A percentile compares a stretch with the other conserved stretches of the same genome.
Conservation (phyloP, 2,329 filamentous ascomycete species). For the Aphanocladium album region DNA sequence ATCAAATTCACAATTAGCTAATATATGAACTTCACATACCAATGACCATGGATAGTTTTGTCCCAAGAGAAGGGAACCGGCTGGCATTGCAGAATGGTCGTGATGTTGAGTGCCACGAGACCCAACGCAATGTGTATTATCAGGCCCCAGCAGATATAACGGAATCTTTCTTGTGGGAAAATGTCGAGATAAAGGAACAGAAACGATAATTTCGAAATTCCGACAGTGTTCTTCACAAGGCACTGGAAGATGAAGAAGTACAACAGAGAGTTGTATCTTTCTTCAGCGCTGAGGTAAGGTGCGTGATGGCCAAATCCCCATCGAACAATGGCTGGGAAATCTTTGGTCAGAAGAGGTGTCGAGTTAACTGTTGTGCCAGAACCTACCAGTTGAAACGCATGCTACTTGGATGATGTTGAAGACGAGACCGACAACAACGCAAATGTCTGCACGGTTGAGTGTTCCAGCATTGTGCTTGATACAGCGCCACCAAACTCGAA, state of each 20-base stretch:
- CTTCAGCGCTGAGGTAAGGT: conserved; percentile 1
- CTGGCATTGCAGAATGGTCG: conserved; percentile 5
- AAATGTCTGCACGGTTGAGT: conserved; percentile 6
- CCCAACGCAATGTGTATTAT: conserved; percentile 7
- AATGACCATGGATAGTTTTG: conserved; percentile 5
- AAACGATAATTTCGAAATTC: conserved; percentile 2
- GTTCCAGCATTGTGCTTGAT: conserved; percentile 9
- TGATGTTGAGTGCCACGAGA: conserved; percentile 5
- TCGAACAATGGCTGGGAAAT: background rate
- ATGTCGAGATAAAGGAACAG: conserved; percentile 11
- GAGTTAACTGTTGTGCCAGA: background rate
- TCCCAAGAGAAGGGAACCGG: conserved; percentile 10
- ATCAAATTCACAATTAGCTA: background rate
- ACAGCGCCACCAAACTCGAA: conserved; percentile 12
- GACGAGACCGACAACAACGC: conserved; percentile 6
- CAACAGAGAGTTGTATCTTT: conserved; percentile 6
- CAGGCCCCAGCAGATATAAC: conserved; percentile 2
- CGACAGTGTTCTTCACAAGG: conserved; percentile 8
- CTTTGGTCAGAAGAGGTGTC: background rate
- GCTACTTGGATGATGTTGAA: conserved; percentile 11
- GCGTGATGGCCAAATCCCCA: conserved; percentile 11
- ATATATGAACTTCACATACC: background rate
- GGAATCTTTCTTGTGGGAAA: conserved; percentile 9
- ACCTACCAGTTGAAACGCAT: conserved; percentile 1
- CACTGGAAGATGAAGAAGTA: conserved; percentile 13